phyloP scores from a whole-genome alignment of 441 rosid genomes.

The Populus trichocarpa region DNA sequence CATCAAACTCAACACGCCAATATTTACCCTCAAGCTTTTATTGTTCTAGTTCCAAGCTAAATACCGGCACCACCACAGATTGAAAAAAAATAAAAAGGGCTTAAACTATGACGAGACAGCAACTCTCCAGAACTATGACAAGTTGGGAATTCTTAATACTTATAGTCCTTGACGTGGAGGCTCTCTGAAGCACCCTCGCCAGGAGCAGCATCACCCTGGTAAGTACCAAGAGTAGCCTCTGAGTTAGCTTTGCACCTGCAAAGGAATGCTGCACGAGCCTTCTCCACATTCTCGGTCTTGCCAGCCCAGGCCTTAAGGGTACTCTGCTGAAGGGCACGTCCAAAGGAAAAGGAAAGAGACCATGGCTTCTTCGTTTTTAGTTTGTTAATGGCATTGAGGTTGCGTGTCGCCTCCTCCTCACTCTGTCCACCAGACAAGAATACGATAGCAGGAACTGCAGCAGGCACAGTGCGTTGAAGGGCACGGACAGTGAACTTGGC shows the following conservation, averaged over 20 bases:
- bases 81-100: neutral
- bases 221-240: constrained; percentile 82
- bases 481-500: constrained; percentile 84
- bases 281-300: constrained; percentile 61
- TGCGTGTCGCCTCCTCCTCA: constrained; percentile 89
- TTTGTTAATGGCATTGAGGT: constrained; percentile 95
- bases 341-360: constrained; percentile 88
- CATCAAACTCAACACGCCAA: neutral
- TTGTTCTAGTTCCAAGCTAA: neutral
- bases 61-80: neutral
- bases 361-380: constrained; percentile 89
- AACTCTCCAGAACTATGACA: constrained; percentile 2
- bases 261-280: constrained; percentile 62
- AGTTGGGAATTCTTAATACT: constrained; percentile 17
- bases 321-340: constrained; percentile 95
- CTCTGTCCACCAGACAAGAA: constrained; percentile 95
- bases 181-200: constrained; percentile 86
- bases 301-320: constrained; percentile 96
- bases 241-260: constrained; percentile 93
- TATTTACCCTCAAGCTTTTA: neutral
- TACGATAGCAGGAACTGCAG: constrained; percentile 89
- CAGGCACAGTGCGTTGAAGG: constrained; percentile 76
- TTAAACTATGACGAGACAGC: neutral
- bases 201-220: constrained; percentile 71
- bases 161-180: constrained; percentile 85